phyloP scores from a whole-genome alignment of 2,329 filamentous ascomycete species.

The Aureobasidium sp. region DNA sequence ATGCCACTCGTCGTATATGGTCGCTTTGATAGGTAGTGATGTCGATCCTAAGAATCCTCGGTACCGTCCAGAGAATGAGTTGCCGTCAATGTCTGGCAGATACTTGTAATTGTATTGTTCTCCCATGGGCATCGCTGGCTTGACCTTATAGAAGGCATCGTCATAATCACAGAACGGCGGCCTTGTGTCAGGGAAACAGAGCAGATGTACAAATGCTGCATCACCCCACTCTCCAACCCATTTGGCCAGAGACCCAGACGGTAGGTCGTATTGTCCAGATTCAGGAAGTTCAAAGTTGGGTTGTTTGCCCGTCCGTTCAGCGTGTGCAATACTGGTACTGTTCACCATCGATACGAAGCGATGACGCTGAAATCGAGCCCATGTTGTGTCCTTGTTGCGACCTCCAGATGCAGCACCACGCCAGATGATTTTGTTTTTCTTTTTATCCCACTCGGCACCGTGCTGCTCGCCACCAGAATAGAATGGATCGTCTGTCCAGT shows the following conservation, averaged over 20 bases:
- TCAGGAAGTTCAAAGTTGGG: constrained; percentile 45
- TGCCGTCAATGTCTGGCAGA: constrained; percentile 81
- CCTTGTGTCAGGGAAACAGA: constrained; percentile 46
- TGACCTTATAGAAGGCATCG: constrained; percentile 43
- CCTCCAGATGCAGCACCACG: constrained; percentile 55
- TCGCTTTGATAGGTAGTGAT: constrained; percentile 79
- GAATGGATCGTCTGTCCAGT: constrained; percentile 49
- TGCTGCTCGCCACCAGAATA: constrained; percentile 47
- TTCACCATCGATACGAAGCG: constrained; percentile 81
- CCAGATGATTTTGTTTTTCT: constrained; percentile 50
- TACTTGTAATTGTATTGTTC: constrained; percentile 66
- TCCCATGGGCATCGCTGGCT: constrained; percentile 37
- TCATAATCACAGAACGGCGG: constrained; percentile 52
- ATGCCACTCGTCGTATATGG: constrained; percentile 85
- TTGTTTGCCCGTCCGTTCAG: constrained; percentile 46
- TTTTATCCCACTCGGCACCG: constrained; percentile 46
- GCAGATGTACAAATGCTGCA: constrained; percentile 47
- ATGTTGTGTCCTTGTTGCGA: constrained; percentile 59
- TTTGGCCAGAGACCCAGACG: constrained; percentile 37
- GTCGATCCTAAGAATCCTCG: constrained; percentile 70
- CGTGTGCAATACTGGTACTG: constrained; percentile 60
- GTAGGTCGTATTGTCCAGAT: constrained; percentile 42
- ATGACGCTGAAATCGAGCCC: constrained; percentile 79
- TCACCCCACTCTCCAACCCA: constrained; percentile 47
- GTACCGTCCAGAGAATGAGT: constrained; percentile 49